Evolutionary conservation across 116 monocot species (phyloP).

Genomic region (Trichopus zeylanicus): DNA sequence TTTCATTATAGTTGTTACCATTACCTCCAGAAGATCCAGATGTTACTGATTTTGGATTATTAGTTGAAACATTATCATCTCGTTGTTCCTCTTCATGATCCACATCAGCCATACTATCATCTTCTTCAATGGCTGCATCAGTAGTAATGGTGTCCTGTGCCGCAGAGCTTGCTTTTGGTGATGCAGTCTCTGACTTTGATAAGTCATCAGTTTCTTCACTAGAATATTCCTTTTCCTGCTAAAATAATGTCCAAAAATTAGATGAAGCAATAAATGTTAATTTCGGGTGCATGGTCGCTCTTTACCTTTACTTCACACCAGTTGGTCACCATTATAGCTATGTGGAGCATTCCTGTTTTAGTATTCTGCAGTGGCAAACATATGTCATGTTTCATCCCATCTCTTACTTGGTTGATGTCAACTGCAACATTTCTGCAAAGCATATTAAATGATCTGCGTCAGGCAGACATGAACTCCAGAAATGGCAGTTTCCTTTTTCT

Average conservation of each 20-base stretch:
- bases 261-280: background rate
- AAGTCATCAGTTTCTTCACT: too few species aligned
- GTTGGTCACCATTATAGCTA: constrained; percentile 58
- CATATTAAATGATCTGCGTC: background rate
- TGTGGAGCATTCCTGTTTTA: constrained; percentile 63
- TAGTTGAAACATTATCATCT: too few species aligned
- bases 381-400: constrained; percentile 64
- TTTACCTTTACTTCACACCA: constrained; percentile 11
- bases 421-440: constrained; percentile 47
- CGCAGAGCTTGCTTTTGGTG: too few species aligned
- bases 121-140: too few species aligned
- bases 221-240: too few species aligned
- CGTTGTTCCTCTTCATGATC: too few species aligned
- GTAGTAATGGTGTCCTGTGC: too few species aligned
- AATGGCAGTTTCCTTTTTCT: too few species aligned
- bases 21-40: background rate
- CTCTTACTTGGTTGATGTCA: constrained; percentile 43
- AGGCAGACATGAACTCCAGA: background rate
- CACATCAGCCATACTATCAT: too few species aligned
- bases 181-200: too few species aligned
- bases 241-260: too few species aligned
- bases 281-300: background rate
- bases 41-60: too few species aligned
- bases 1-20: background rate
- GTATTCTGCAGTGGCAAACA: constrained; percentile 65